A percentile compares a stretch with the other conserved stretches of the same genome.
phyloP scores from a whole-genome alignment of 345 rosid genomes.

The Syzygium grande region DNA sequence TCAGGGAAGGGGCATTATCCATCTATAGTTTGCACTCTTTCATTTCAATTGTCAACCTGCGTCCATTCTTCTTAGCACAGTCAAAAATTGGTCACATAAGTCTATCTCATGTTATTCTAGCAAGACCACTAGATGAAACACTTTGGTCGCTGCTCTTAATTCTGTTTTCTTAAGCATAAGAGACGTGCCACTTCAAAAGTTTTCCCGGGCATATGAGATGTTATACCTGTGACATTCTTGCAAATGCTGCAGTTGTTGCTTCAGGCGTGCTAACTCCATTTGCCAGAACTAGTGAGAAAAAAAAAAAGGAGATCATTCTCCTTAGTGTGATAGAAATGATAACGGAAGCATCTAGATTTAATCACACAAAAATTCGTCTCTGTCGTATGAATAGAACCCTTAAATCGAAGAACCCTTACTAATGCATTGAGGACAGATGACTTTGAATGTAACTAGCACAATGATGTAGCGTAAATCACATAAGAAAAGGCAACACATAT shows the following conservation, averaged over 20 bases:
- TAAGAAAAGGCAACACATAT: not conserved
- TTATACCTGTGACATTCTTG: constrained; percentile 65
- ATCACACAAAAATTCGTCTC: not conserved
- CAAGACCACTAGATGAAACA: not conserved
- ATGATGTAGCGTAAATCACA: not conserved
- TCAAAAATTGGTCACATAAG: not conserved
- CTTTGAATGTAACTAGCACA: not conserved
- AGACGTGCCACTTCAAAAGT: not conserved
- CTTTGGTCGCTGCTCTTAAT: not conserved
- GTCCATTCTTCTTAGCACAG: not conserved
- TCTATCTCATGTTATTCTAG: not conserved
- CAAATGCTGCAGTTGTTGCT: constrained; percentile 55
- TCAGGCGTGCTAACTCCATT: constrained; percentile 57
- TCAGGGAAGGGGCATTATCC: not conserved
- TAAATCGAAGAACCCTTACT: not conserved
- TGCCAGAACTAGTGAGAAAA: constrained; percentile 61
- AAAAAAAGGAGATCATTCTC: not conserved
- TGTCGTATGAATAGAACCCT: not conserved
- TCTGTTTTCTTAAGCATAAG: not conserved
- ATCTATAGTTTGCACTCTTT: not conserved
- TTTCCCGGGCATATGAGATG: not conserved
- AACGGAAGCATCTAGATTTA: not conserved
- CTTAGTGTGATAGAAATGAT: not conserved
- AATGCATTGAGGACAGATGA: not conserved
- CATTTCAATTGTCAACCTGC: not conserved